Evolutionary conservation across 768 basidiomycete species (phyloP).

Genomic region (Pleurotus eryngii): DNA sequence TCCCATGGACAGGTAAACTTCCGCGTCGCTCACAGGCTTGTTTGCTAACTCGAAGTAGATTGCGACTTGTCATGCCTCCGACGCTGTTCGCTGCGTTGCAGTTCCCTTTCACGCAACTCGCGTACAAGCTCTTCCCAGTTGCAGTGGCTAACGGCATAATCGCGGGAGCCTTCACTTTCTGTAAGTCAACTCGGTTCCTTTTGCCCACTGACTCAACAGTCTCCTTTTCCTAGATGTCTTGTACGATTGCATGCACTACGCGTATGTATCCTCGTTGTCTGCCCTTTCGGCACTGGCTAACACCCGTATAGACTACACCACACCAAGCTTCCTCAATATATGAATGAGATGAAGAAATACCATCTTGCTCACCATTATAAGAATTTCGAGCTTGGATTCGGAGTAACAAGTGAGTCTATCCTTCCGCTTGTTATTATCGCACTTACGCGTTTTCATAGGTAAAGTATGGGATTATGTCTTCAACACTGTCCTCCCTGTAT

Average conservation of each 20-base stretch:
- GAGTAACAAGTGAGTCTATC: constrained; percentile 75
- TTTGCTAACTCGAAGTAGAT: constrained; percentile 30
- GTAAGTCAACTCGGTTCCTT: constrained; percentile 35
- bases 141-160: constrained; percentile 91
- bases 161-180: constrained; percentile 75
- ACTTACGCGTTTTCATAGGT: constrained; percentile 35
- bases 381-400: constrained; percentile 96
- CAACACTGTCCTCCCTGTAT: constrained; percentile 74
- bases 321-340: constrained; percentile 78
- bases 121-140: constrained; percentile 75
- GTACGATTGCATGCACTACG: constrained; percentile 92
- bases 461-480: constrained; percentile 96
- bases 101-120: constrained; percentile 84
- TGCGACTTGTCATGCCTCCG: constrained; percentile 98
- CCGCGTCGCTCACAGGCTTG: too few relatives aligned
- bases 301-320: constrained; percentile 65
- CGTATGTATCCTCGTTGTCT: constrained; percentile 43
- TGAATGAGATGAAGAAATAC: constrained; percentile 94
- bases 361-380: constrained; percentile 98
- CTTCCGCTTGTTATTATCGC: not conserved
- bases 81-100: constrained; percentile 72
- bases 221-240: constrained; percentile 55
- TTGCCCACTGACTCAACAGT: not conserved
- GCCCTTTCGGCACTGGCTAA: constrained; percentile 8
- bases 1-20: constrained; percentile 82